Evolutionary conservation across 805 yeast genomes (phyloP).

Genomic region (Kluyveromyces lactis): DNA sequence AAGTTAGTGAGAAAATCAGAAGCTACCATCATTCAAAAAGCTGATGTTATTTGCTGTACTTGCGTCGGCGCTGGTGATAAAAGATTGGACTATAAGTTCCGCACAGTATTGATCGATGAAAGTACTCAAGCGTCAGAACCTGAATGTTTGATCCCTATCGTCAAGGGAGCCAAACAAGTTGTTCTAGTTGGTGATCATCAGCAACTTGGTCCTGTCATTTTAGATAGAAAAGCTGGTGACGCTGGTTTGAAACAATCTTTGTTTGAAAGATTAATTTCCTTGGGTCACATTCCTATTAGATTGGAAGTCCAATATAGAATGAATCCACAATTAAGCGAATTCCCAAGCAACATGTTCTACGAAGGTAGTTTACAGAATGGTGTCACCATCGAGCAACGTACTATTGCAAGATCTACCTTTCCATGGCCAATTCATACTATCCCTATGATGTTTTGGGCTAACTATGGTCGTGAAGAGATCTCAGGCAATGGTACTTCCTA

Average conservation of each 20-base stretch:
- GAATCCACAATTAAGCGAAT: slow-evolving; percentile 84
- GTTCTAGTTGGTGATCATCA: slow-evolving; percentile 92
- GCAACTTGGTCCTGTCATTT: slow-evolving; percentile 87
- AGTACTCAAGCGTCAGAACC: slow-evolving; percentile 94
- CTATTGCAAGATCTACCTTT: slow-evolving; percentile 46
- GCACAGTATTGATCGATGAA: slow-evolving; percentile 83
- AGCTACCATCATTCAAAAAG: slow-evolving; percentile 37
- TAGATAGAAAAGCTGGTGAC: slow-evolving; percentile 70
- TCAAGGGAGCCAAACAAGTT: slow-evolving; percentile 83
- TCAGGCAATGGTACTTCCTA: slow-evolving; percentile 74
- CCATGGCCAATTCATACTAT: slow-evolving; percentile 85
- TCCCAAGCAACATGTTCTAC: slow-evolving; percentile 84
- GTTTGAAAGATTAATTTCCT: slow-evolving; percentile 73
- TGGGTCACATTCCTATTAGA: slow-evolving; percentile 79
- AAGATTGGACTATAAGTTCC: slow-evolving; percentile 52
- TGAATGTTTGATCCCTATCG: slow-evolving; percentile 81
- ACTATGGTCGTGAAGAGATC: slow-evolving; percentile 82
- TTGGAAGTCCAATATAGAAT: slow-evolving; percentile 91
- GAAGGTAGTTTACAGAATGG: slow-evolving; percentile 92
- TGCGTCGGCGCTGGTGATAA: slow-evolving; percentile 88
- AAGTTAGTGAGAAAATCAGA: slow-evolving; percentile 42
- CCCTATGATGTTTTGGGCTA: slow-evolving; percentile 97
- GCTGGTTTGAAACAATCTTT: slow-evolving; percentile 84
- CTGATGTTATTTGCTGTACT: slow-evolving; percentile 82
- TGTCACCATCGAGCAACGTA: slow-evolving; percentile 68